Evolutionary conservation across 1,284 basidiomycete species (phyloP).

Genomic region (Cryptococcus jaspeensis): DNA sequence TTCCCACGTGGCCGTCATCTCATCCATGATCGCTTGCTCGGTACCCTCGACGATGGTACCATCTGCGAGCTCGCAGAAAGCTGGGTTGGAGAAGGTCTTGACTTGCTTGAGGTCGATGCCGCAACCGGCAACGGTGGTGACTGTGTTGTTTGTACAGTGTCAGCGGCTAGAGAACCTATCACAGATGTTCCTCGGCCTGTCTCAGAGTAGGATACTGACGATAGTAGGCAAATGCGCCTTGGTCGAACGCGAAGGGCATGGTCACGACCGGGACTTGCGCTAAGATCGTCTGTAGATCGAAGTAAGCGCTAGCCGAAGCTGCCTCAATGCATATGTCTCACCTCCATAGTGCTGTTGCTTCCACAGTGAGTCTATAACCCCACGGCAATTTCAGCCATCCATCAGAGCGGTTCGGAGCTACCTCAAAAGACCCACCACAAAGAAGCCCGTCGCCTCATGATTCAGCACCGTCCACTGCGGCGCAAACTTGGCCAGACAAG

Average conservation of each 20-base stretch:
- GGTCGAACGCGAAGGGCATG: constrained; percentile 29
- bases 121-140: constrained; percentile 11
- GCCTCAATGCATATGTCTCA: background rate
- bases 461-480: constrained; percentile 27
- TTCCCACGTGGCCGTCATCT: constrained; percentile 20
- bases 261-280: constrained; percentile 17
- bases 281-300: constrained; percentile 17
- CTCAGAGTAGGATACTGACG: too few species aligned
- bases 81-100: constrained; percentile 17
- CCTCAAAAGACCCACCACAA: constrained; percentile 15
- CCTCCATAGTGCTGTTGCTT: constrained; percentile 23
- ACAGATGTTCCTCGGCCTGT: too few species aligned
- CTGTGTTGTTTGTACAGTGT: too few species aligned
- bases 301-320: background rate
- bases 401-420: background rate
- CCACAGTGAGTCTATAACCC: constrained; percentile 24
- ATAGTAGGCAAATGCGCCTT: constrained; percentile 19
- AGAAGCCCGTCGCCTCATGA: constrained; percentile 23
- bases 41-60: constrained; percentile 28
- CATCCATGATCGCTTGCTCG: constrained; percentile 28
- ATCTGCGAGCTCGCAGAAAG: constrained; percentile 21
- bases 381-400: too few species aligned
- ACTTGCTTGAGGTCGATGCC: constrained; percentile 25
- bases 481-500: constrained; percentile 21
- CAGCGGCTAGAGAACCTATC: too few species aligned